These are phyloP conservation scores for Colletotrichum ledebouriae DNA, from an alignment of 2,329 filamentous ascomycete genomes.

Conservation along the genomic window DNA sequence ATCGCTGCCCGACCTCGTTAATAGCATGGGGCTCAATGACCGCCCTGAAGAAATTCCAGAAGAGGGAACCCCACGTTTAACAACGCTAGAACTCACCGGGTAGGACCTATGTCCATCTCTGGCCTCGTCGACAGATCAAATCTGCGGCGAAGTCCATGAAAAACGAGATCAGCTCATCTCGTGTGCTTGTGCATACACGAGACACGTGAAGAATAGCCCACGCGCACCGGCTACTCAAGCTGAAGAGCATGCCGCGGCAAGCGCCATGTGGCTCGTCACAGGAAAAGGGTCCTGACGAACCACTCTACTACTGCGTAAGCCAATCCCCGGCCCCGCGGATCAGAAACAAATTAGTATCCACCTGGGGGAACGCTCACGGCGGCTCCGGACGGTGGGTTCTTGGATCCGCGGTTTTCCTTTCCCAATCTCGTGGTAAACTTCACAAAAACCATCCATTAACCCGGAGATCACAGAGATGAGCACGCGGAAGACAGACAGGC, in stretches of 20 bases:
- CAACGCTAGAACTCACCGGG: conserved; percentile 27
- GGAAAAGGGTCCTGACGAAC: background rate
- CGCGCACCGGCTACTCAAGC: background rate
- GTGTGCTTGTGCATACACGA: background rate
- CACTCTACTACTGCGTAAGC: no score
- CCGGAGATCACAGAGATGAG: conserved; percentile 24
- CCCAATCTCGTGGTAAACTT: conserved; percentile 33
- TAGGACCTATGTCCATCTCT: background rate
- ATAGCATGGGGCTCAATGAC: conserved; percentile 17
- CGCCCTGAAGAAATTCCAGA: conserved; percentile 31
- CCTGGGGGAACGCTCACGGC: conserved; percentile 24
- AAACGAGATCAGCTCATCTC: conserved; percentile 25
- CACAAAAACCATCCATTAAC: conserved; percentile 1
- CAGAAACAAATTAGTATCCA: conserved; percentile 10
- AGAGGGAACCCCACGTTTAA: conserved; percentile 17
- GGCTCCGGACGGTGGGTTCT: conserved; percentile 19
- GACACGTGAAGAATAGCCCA: conserved; percentile 10
- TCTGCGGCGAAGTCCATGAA: background rate
- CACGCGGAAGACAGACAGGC: background rate
- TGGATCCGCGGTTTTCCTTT: conserved; percentile 27
- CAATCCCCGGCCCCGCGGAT: conserved; percentile 4
- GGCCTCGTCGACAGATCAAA: conserved; percentile 12
- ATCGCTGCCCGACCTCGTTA: conserved; percentile 8
- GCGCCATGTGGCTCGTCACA: background rate
- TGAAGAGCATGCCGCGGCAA: conserved; percentile 5